These are phyloP conservation scores for Talaromyces albobiverticillius DNA, from an alignment of 2,329 filamentous ascomycete species.

Conservation along the genomic window DNA sequence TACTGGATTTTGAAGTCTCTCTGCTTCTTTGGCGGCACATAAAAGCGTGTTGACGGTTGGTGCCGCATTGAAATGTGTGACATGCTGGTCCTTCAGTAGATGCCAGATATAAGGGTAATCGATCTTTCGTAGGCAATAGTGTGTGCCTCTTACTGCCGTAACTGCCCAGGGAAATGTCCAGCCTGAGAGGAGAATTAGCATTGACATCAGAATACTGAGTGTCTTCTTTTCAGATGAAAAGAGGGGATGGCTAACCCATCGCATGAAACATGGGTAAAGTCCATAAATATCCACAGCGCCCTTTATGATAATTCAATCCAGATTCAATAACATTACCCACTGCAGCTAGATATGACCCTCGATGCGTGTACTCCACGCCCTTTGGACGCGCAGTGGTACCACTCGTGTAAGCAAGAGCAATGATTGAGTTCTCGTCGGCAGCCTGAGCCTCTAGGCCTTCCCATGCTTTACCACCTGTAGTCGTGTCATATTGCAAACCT, in stretches of 20 bases:
- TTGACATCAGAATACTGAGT: not conserved
- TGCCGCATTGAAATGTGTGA: slow-evolving; percentile 94
- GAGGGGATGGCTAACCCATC: slow-evolving; percentile 46
- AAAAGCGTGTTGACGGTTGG: slow-evolving; percentile 95
- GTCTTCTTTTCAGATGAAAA: slow-evolving; percentile 41
- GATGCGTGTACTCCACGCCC: slow-evolving; percentile 87
- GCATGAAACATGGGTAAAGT: slow-evolving; percentile 83
- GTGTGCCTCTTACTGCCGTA: slow-evolving; percentile 89
- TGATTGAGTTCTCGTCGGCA: slow-evolving; percentile 71
- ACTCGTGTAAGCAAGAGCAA: slow-evolving; percentile 90
- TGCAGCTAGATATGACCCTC: slow-evolving; percentile 80
- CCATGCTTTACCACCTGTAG: slow-evolving; percentile 71
- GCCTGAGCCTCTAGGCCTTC: slow-evolving; percentile 67
- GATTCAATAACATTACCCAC: slow-evolving; percentile 86
- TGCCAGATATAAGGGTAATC: slow-evolving; percentile 93
- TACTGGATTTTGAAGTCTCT: slow-evolving; percentile 65
- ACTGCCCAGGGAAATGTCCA: slow-evolving; percentile 93
- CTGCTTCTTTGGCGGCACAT: slow-evolving; percentile 74
- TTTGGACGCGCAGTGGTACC: slow-evolving; percentile 91
- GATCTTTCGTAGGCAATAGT: slow-evolving; percentile 91
- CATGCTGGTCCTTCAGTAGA: slow-evolving; percentile 76
- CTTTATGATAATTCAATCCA: slow-evolving; percentile 68
- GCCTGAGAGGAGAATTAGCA: slow-evolving; percentile 29
- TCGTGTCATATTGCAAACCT: slow-evolving; percentile 68
- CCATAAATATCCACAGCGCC: slow-evolving; percentile 81